phyloP scores from a whole-genome alignment of 192 early-diverging fungal species.

The Entrophospora sp. region DNA sequence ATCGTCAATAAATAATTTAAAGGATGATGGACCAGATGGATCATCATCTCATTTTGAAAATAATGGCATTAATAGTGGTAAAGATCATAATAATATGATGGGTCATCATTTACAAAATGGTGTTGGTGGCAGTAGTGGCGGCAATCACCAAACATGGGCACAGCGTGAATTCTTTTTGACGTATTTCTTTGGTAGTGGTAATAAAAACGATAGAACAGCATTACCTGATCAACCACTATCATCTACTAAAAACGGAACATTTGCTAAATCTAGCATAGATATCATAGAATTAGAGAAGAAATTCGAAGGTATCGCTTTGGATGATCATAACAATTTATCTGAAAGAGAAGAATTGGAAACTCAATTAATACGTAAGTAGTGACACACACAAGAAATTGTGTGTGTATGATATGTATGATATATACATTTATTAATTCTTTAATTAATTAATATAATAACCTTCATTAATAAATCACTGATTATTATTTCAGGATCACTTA shows the following conservation, averaged over 20 bases:
- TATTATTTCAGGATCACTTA: slow-evolving; percentile 64
- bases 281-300: slow-evolving; percentile 18
- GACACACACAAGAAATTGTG: background rate
- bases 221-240: slow-evolving; percentile 4
- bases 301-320: slow-evolving; percentile 5
- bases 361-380: slow-evolving; percentile 59
- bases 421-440: background rate
- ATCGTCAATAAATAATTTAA: too few relatives aligned
- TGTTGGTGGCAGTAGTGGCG: too few relatives aligned
- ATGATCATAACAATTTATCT: slow-evolving; percentile 19
- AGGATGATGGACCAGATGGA: too few relatives aligned
- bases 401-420: background rate
- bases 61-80: background rate
- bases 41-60: too few relatives aligned
- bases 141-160: background rate
- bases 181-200: slow-evolving; percentile 41
- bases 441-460: too few relatives aligned
- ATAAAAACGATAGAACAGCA: slow-evolving; percentile 15
- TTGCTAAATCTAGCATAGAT: background rate
- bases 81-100: slow-evolving; percentile 6
- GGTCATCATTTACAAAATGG: background rate
- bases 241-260: background rate
- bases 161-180: slow-evolving; percentile 32
- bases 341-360: slow-evolving; percentile 71
- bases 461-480: too few relatives aligned